These are phyloP conservation scores for Rhododendron henanense DNA, from an alignment of 148 eudicot genomes.

Conservation along the genomic window DNA sequence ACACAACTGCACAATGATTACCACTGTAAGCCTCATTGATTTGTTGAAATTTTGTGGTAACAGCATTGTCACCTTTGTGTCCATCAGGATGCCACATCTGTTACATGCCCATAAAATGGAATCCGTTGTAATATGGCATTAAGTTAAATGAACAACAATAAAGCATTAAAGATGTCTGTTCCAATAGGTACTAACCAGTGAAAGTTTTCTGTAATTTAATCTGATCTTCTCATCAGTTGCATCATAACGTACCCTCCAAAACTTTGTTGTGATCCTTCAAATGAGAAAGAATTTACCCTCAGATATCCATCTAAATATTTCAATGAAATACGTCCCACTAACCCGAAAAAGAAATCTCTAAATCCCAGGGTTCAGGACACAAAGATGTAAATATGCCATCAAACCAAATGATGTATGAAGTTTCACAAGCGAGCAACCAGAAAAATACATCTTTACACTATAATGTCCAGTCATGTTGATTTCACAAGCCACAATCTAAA, in stretches of 20 bases:
- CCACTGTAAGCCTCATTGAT: slow-evolving; percentile 62
- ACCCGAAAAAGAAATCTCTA: neutral
- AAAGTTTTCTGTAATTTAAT: slow-evolving; percentile 43
- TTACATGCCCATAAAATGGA: slow-evolving; percentile 11
- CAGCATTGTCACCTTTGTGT: slow-evolving; percentile 43
- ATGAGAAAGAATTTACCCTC: slow-evolving; percentile 2
- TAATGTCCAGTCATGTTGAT: neutral
- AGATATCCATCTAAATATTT: neutral
- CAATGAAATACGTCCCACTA: neutral
- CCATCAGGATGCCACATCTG: slow-evolving; percentile 76
- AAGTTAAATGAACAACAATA: slow-evolving; percentile 5
- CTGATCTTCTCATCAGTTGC: slow-evolving; percentile 36
- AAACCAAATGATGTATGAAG: too few relatives aligned
- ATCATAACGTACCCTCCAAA: slow-evolving; percentile 56
- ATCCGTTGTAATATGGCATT: neutral
- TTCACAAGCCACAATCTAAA: neutral
- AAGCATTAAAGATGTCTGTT: neutral
- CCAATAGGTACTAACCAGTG: slow-evolving; percentile 39
- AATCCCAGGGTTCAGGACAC: neutral
- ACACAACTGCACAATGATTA: slow-evolving; percentile 11
- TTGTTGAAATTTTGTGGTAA: slow-evolving; percentile 51
- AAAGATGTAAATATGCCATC: too few relatives aligned
- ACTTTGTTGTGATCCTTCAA: slow-evolving; percentile 60
- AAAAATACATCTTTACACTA: neutral
- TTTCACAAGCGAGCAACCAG: too few relatives aligned